Conservation (phyloP, 306 rosid species). For the Quillaja saponaria region DNA sequence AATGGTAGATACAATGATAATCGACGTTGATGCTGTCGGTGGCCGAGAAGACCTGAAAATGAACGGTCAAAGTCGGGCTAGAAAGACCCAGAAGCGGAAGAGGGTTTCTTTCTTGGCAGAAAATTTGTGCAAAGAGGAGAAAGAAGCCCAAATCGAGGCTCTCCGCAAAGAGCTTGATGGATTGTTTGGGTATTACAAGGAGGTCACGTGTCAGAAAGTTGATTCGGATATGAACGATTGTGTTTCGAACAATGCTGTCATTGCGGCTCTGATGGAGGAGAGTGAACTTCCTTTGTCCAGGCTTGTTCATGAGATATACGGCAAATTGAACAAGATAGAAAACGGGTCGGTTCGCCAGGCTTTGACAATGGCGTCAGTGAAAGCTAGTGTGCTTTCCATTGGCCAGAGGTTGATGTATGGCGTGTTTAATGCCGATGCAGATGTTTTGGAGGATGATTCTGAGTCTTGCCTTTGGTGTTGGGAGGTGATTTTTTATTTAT, state of each 20-base stretch:
- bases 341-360: constrained; percentile 34
- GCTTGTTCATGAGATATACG: constrained; percentile 63
- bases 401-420: constrained; percentile 87
- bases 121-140: constrained; percentile 45
- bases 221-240: constrained; percentile 40
- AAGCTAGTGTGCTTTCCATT: constrained; percentile 57
- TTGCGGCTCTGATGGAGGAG: constrained; percentile 79
- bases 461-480: constrained; percentile 90
- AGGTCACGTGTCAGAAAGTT: constrained; percentile 42
- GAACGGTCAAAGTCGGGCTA: constrained; percentile 28
- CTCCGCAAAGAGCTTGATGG: constrained; percentile 58
- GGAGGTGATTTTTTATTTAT: constrained; percentile 61
- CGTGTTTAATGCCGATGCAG: constrained; percentile 75
- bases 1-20: constrained; percentile 34
- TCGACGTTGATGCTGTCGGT: constrained; percentile 32
- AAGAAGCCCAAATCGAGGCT: constrained; percentile 38
- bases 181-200: constrained; percentile 58
- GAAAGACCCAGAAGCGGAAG: constrained; percentile 58
- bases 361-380: constrained; percentile 63
- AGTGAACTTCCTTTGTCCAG: constrained; percentile 68
- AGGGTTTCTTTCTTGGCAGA: constrained; percentile 34
- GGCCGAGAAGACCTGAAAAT: constrained; percentile 28
- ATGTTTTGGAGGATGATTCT: constrained; percentile 77
- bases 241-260: constrained; percentile 39
- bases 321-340: constrained; percentile 32